Percentiles rank a stretch among this genome's conserved stretches.
phyloP scores from a whole-genome alignment of 139 green algal species.

The Tetraselmis striata region DNA sequence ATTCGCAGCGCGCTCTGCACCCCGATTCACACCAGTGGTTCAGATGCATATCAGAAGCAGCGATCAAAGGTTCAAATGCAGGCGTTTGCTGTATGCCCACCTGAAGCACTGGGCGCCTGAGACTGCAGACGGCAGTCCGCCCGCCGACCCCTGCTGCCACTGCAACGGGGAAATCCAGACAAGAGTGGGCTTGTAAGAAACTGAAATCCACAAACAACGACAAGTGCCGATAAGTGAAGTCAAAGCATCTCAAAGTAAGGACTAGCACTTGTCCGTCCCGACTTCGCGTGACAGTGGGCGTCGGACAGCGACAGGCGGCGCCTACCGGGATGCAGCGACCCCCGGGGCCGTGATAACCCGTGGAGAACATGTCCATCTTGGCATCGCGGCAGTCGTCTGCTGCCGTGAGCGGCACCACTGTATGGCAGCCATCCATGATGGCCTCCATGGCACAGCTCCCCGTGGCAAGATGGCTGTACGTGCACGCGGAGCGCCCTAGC shows the following conservation, averaged over 20 bases:
- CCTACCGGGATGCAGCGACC: not conserved
- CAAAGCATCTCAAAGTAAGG: no score
- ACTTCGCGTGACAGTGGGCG: not conserved
- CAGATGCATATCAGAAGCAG: not conserved
- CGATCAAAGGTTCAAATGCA: not conserved
- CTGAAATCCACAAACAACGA: not conserved
- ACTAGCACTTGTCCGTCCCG: no score
- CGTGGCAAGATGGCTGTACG: not conserved
- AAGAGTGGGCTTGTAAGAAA: not conserved
- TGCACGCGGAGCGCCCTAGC: not conserved
- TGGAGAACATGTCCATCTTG: not conserved
- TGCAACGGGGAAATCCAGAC: no score
- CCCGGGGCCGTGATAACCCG: not conserved
- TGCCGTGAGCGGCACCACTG: not conserved
- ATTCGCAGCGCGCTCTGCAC: not conserved
- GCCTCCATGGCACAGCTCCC: not conserved
- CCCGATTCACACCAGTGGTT: not conserved
- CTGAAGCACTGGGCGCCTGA: not conserved
- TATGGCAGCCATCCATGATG: not conserved
- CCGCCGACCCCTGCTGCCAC: no score
- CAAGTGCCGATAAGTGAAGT: not conserved
- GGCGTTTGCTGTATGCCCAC: not conserved
- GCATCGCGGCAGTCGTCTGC: not conserved
- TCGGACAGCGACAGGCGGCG: not conserved
- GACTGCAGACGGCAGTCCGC: no score